Evolutionary conservation across 495 filamentous ascomycete genomes (phyloP).

Genomic region (Trichoderma asperelloides): DNA sequence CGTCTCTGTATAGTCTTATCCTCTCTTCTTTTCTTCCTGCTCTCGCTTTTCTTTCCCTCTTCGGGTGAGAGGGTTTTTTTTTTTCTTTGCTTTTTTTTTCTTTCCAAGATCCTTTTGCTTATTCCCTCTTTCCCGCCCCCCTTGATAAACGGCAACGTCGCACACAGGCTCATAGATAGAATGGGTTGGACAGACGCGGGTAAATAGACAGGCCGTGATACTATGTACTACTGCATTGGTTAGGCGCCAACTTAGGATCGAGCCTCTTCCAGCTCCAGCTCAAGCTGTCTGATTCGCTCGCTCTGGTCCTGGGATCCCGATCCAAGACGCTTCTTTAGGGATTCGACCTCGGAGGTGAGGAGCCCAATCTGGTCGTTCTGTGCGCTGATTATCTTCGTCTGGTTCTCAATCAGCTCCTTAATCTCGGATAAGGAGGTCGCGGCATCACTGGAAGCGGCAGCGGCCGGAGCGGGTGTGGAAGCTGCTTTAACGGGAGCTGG

Average conservation of each 20-base stretch:
- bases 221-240: neutral
- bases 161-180: neutral
- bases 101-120: neutral
- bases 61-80: neutral
- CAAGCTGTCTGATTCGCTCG: conserved; percentile 59
- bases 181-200: neutral
- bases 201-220: neutral
- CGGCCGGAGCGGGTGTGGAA: conserved; percentile 7
- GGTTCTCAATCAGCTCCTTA: conserved; percentile 52
- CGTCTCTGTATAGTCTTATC: no score
- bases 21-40: neutral
- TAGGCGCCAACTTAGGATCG: conserved; percentile 21
- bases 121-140: neutral
- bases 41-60: neutral
- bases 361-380: conserved; percentile 52
- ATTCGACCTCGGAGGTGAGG: conserved; percentile 60
- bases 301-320: conserved; percentile 48
- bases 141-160: neutral
- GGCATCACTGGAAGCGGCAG: conserved; percentile 12
- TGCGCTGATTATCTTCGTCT: conserved; percentile 49
- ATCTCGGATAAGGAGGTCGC: conserved; percentile 46
- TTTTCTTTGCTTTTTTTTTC: neutral
- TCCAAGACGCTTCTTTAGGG: conserved; percentile 56
- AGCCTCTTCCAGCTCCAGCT: conserved; percentile 55
- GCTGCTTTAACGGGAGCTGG: conserved; percentile 15